Evolutionary conservation across 2,329 filamentous ascomycete genomes (phyloP).

Genomic region (Apiospora arundinis): DNA sequence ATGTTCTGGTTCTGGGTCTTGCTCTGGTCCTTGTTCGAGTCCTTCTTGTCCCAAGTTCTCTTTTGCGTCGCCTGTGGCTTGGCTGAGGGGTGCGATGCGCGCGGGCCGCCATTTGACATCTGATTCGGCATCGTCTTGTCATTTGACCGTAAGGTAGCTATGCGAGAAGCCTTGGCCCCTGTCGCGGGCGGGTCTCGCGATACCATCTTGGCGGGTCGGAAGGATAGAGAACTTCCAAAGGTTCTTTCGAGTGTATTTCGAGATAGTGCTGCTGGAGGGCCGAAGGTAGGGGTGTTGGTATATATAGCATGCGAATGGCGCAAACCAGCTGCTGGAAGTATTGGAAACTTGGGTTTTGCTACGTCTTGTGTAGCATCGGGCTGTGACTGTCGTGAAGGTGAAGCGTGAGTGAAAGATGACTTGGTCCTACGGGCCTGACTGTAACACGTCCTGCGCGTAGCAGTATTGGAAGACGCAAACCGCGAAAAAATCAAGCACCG

Average conservation of each 20-base stretch:
- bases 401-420: background rate
- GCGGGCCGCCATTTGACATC: background rate
- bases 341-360: background rate
- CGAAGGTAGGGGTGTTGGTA: background rate
- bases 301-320: background rate
- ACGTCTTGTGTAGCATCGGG: background rate
- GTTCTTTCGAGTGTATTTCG: background rate
- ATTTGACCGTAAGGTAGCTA: background rate
- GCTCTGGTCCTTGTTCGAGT: background rate
- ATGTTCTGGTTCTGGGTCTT: background rate
- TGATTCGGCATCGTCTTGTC: background rate
- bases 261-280: background rate
- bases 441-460: background rate
- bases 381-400: background rate
- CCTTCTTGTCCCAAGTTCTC: background rate
- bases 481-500: background rate
- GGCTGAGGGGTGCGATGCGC: no score
- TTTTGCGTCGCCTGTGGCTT: background rate
- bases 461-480: background rate
- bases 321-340: background rate
- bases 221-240: background rate
- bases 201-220: background rate
- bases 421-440: background rate
- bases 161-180: background rate
- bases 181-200: background rate